Base-by-base conservation (phyloP, 345 rosid genomes). In the Eucalyptus erythrocorys region DNA sequence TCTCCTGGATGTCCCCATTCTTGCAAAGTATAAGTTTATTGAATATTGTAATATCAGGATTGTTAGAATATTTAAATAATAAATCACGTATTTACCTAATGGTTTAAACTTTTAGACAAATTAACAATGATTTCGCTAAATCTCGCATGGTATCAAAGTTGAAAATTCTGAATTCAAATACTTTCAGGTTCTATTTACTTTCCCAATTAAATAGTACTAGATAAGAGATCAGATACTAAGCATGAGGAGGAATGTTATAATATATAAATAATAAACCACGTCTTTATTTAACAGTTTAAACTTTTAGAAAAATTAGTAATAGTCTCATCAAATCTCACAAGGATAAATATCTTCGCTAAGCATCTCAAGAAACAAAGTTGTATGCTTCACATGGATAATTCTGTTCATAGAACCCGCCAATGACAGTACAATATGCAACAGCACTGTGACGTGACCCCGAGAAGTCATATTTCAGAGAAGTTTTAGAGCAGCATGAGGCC, bases 401-500 rank as follows among this genome's bases (percentile, higher is more conserved):
- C 89, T 89, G 95, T 89, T 91, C 95, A 87, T 95, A 96, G 88
- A 97, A 93, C 86, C 99, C 99, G 88, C 93, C 92, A 79, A 95
- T 90, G 47, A 96, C 93, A 0, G 97, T 95, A 92, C 99, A 97
- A 92, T 93, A 96, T 10, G 96, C 96, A 89, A 95, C 96, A n/a
- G 93, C 96, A 93, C 94, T 97, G 82, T 89, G 88, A 89, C 93
- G 96, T 49, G 51, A 15, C 98, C 99, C 61, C 93, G 98, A 85
- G 93, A 94, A 88, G 95, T 90, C 94, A 96, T 95, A 91, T 92
- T 97, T 49, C 91, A 91, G 68, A 96, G 95, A 81, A 97, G 97
- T 94, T 98, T 95, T 87, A 95, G 87, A 87, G 98, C 99, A 87
- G 96, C 96, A 57, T 91, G 93, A 89, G 98, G 96, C 92, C 99